Evolutionary conservation across 495 filamentous ascomycete genomes (phyloP).

Genomic region (Saxispiralis lemnorum): DNA sequence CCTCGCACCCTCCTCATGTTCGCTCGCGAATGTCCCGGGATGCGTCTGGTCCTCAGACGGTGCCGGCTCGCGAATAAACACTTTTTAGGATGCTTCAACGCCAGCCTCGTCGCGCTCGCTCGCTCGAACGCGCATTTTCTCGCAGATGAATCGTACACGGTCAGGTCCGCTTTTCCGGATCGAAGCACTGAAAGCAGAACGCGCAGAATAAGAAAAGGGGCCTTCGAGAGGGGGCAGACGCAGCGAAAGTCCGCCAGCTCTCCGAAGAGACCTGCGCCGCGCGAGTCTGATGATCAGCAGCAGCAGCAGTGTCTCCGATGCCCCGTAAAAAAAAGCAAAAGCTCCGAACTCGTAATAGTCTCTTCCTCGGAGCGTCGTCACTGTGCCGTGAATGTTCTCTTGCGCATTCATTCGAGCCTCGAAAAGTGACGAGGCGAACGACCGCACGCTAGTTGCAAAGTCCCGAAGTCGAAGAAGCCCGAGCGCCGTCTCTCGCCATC

Average conservation of each 20-base stretch:
- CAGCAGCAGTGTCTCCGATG: too few relatives aligned
- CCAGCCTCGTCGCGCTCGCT: too few relatives aligned
- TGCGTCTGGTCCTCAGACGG: conserved; percentile 5
- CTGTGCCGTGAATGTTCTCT: not conserved
- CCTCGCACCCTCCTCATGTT: not conserved
- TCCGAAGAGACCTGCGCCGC: too few relatives aligned
- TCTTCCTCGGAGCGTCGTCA: not conserved
- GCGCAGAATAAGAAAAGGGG: too few relatives aligned
- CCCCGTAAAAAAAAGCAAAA: not conserved
- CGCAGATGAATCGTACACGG: too few relatives aligned
- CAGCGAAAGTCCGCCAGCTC: too few relatives aligned
- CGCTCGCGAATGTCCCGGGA: not conserved
- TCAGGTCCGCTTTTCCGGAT: too few relatives aligned
- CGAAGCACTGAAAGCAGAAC: too few relatives aligned
- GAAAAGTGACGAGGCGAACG: not conserved
- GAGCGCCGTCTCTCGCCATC: not conserved
- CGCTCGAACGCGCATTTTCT: too few relatives aligned
- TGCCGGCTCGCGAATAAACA: not conserved
- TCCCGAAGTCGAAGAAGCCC: not conserved
- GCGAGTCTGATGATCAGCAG: too few relatives aligned
- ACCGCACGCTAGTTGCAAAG: not conserved
- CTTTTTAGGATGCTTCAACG: not conserved
- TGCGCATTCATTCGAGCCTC: not conserved
- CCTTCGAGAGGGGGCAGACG: too few relatives aligned
- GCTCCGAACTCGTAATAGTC: not conserved